Conservation (phyloP, 805 yeast genomes). For the Debaryomyces tyrocola region DNA sequence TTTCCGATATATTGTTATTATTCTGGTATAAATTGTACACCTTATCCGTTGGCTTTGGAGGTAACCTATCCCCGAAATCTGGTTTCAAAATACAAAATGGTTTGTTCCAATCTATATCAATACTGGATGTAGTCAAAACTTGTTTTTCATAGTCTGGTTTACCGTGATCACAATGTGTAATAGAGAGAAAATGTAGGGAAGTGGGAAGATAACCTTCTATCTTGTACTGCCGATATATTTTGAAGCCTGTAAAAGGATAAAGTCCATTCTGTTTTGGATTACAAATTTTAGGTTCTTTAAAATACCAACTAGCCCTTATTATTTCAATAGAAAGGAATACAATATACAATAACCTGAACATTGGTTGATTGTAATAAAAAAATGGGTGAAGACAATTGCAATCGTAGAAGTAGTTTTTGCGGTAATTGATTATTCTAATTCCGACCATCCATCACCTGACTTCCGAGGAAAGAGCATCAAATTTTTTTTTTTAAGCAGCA, state of each 20-base stretch:
- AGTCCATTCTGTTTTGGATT: conserved; percentile 24
- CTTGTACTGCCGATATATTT: conserved; percentile 49
- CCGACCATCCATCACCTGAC: background rate
- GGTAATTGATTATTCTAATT: background rate
- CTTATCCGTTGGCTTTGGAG: conserved; percentile 9
- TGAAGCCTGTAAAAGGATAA: conserved; percentile 55
- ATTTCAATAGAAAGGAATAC: background rate
- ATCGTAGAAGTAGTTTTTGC: conserved; percentile 3
- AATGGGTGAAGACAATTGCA: background rate
- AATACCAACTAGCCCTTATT: conserved; percentile 16
- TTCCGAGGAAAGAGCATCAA: conserved; percentile 2
- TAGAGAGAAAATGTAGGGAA: conserved; percentile 41
- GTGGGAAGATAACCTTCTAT: conserved; percentile 38
- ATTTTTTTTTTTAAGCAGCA: conserved; percentile 1
- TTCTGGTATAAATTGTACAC: conserved; percentile 3
- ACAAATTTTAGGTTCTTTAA: conserved; percentile 31
- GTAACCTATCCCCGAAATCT: conserved; percentile 12
- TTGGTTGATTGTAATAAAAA: background rate
- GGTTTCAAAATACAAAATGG: conserved; percentile 48
- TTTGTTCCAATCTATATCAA: conserved; percentile 49
- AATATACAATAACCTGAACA: background rate
- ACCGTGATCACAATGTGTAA: conserved; percentile 57
- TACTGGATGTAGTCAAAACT: conserved; percentile 23
- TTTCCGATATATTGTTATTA: background rate
- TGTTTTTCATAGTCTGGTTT: conserved; percentile 42